phyloP scores from a whole-genome alignment of 2,329 filamentous ascomycete genomes.

The Orbilia quercus region DNA sequence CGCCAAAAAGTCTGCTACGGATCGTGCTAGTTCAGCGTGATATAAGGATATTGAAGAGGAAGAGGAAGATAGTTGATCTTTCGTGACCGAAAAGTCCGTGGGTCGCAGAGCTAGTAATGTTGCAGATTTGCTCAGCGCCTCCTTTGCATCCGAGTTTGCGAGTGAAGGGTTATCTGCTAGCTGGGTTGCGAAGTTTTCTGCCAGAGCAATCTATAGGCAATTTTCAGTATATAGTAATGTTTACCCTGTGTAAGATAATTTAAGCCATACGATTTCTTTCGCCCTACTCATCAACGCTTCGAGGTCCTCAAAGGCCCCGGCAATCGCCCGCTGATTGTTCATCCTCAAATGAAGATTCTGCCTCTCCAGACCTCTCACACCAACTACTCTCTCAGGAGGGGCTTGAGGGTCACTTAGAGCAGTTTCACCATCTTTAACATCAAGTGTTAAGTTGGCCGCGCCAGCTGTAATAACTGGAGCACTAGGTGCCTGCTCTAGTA shows the following conservation, averaged over 20 bases:
- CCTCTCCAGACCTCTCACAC: constrained; percentile 91
- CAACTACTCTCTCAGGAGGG: constrained; percentile 72
- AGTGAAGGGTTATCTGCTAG: constrained; percentile 53
- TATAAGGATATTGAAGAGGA: constrained; percentile 73
- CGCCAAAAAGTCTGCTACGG: constrained; percentile 87
- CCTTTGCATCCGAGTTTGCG: constrained; percentile 76
- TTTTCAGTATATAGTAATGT: neutral
- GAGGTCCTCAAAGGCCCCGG: constrained; percentile 92
- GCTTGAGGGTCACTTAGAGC: constrained; percentile 24
- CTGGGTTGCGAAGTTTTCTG: constrained; percentile 50
- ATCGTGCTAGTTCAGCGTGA: constrained; percentile 84
- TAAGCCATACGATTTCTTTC: constrained; percentile 78
- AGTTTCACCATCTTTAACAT: constrained; percentile 59
- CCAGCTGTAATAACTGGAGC: constrained; percentile 70
- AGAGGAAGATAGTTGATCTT: constrained; percentile 58
- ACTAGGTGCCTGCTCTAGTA: constrained; percentile 87
- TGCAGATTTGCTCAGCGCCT: constrained; percentile 81
- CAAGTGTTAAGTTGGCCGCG: constrained; percentile 52
- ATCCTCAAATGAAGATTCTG: constrained; percentile 84
- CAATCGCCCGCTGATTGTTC: constrained; percentile 93
- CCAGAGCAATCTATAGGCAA: constrained; percentile 39
- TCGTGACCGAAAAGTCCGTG: constrained; percentile 57
- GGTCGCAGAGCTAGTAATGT: constrained; percentile 71
- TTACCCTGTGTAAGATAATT: neutral
- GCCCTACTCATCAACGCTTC: constrained; percentile 97